Percentiles rank a stretch among this genome's conserved stretches.
phyloP scores from a whole-genome alignment of 768 basidiomycete genomes.

The Lanmaoa rubissima region DNA sequence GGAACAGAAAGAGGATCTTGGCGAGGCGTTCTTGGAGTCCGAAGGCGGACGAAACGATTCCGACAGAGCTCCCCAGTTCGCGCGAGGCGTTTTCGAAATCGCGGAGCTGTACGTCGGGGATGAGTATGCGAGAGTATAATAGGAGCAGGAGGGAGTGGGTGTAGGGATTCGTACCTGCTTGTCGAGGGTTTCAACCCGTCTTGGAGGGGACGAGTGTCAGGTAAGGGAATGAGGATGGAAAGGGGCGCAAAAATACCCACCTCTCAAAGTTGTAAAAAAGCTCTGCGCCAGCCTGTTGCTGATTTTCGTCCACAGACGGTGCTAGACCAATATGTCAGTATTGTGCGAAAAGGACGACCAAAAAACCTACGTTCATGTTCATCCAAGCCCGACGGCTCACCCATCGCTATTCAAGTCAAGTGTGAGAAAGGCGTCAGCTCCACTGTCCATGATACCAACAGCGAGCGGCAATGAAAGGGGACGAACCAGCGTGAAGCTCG shows the following conservation, averaged over 20 bases:
- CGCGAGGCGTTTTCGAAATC: conserved; percentile 55
- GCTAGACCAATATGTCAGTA: conserved; percentile 12
- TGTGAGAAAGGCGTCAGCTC: not conserved
- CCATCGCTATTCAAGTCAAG: conserved; percentile 18
- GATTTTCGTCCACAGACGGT: conserved; percentile 46
- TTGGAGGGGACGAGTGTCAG: conserved; percentile 13
- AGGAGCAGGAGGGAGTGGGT: not conserved
- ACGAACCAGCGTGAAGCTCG: conserved; percentile 32
- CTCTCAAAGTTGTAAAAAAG: conserved; percentile 45
- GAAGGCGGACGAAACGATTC: conserved; percentile 51
- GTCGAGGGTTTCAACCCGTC: conserved; percentile 47
- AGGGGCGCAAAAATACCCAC: conserved; percentile 24
- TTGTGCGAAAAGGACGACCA: rapidly evolving
- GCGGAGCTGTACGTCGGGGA: conserved; percentile 36
- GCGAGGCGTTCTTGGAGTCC: conserved; percentile 48
- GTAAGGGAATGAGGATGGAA: not conserved
- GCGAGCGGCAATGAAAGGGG: not conserved
- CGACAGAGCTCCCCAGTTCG: conserved; percentile 53
- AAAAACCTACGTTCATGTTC: conserved; percentile 37
- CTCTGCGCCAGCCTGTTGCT: conserved; percentile 45
- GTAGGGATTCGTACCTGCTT: conserved; percentile 36
- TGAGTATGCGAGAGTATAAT: not conserved
- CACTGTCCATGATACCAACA: not conserved
- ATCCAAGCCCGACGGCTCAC: conserved; percentile 35
- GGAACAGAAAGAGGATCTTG: conserved; percentile 48